phyloP scores from a whole-genome alignment of 2,329 filamentous ascomycete species.

The Stemphylium vesicarium region DNA sequence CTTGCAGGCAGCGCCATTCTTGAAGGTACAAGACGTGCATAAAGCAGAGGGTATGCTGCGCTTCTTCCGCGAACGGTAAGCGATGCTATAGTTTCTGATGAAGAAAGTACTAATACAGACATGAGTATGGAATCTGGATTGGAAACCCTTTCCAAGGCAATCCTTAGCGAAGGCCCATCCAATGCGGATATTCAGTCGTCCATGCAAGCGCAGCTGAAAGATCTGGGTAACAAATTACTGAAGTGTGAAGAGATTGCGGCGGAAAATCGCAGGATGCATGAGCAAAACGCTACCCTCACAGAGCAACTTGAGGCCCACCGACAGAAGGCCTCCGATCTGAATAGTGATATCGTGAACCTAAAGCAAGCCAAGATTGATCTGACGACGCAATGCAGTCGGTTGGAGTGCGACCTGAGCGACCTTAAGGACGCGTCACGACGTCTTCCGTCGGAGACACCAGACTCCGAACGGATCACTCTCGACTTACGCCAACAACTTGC shows the following conservation, averaged over 20 bases:
- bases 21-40: slow-evolving; percentile 28
- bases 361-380: slow-evolving; percentile 21
- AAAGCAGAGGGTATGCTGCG: slow-evolving; percentile 34
- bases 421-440: slow-evolving; percentile 7
- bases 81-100: too few species aligned
- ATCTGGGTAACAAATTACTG: slow-evolving; percentile 24
- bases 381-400: slow-evolving; percentile 4
- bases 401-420: slow-evolving; percentile 24
- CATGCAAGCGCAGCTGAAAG: slow-evolving; percentile 23
- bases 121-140: slow-evolving; percentile 30
- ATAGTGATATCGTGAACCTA: slow-evolving; percentile 12
- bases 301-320: slow-evolving; percentile 25
- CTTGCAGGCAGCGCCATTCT: slow-evolving; percentile 20
- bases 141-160: slow-evolving; percentile 6
- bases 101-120: slow-evolving; percentile 5
- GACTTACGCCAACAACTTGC: slow-evolving; percentile 22
- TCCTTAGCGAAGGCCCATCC: background rate
- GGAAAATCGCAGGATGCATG: slow-evolving; percentile 18
- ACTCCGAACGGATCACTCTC: slow-evolving; percentile 13
- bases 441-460: background rate
- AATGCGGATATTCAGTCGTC: slow-evolving; percentile 14
- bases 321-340: slow-evolving; percentile 18
- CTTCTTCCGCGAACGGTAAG: slow-evolving; percentile 30
- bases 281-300: slow-evolving; percentile 22
- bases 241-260: slow-evolving; percentile 27